These are phyloP conservation scores for Fusarium sp. DNA, from an alignment of 2,329 filamentous ascomycete genomes.

Conservation along the genomic window DNA sequence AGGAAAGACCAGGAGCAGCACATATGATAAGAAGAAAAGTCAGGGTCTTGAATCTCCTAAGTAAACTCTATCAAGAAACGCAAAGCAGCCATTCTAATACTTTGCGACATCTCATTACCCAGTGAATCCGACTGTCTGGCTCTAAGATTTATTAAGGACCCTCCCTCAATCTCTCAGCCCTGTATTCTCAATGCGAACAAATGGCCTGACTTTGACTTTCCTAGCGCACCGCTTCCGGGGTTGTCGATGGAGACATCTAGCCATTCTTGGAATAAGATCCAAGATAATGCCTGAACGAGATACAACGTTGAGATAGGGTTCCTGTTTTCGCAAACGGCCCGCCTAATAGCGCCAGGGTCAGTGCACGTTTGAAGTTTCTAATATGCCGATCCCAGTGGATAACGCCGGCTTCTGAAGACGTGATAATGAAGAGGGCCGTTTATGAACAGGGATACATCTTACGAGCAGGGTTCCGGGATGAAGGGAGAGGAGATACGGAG, in stretches of 20 bases:
- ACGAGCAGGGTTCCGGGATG: background rate
- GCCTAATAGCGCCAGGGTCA: conserved; percentile 2
- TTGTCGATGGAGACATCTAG: background rate
- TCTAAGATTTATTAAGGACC: background rate
- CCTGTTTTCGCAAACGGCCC: background rate
- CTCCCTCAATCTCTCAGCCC: background rate
- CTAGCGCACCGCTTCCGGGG: background rate
- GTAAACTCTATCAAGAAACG: background rate
- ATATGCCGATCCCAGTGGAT: conserved; percentile 5
- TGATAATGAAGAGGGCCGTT: background rate
- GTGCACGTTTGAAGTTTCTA: background rate
- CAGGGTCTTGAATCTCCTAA: background rate
- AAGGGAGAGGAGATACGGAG: background rate
- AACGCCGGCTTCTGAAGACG: background rate
- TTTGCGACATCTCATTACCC: background rate
- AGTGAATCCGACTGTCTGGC: background rate
- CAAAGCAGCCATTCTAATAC: background rate
- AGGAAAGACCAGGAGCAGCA: background rate
- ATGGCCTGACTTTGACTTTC: conserved; percentile 5
- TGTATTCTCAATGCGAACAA: background rate
- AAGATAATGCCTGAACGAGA: background rate
- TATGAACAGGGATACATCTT: background rate
- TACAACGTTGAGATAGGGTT: conserved; percentile 16
- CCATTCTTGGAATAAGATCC: background rate
- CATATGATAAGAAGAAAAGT: too few species aligned